A percentile compares a stretch with the other conserved stretches of the same genome.
Evolutionary conservation across 1,284 basidiomycete species (phyloP).

Genomic region (Termitomyces sp.): DNA sequence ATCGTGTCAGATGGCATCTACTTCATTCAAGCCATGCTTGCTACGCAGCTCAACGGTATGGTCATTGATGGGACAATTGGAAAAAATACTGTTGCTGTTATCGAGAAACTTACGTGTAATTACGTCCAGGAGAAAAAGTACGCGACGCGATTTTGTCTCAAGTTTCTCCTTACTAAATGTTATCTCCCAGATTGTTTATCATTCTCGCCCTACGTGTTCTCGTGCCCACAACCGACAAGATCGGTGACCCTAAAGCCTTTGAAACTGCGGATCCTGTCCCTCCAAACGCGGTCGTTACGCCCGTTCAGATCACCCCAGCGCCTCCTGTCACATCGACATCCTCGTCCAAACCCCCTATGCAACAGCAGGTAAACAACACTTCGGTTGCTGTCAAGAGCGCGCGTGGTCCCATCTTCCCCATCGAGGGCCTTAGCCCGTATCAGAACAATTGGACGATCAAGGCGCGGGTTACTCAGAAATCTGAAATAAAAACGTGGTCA

Average conservation of each 20-base stretch:
- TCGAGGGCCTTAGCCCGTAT: constrained; percentile 94
- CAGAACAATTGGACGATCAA: constrained; percentile 99
- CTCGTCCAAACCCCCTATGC: constrained; percentile 11
- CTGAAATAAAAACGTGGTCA: constrained; percentile 86
- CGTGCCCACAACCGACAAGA: constrained; percentile 53
- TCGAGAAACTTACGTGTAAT: constrained; percentile 82
- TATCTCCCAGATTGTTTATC: constrained; percentile 73
- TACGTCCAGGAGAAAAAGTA: constrained; percentile 81
- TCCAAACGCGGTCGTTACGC: constrained; percentile 21
- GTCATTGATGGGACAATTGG: constrained; percentile 67
- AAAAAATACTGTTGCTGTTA: constrained; percentile 70
- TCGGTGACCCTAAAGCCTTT: constrained; percentile 61
- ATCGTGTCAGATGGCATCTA: constrained; percentile 79
- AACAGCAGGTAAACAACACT: constrained; percentile 18
- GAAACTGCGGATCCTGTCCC: constrained; percentile 30
- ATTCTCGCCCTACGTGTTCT: constrained; percentile 71
- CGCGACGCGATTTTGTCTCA: constrained; percentile 23
- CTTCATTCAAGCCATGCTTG: constrained; percentile 92
- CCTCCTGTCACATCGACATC: constrained; percentile 22
- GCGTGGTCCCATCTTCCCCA: constrained; percentile 60
- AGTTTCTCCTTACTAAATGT: constrained; percentile 9
- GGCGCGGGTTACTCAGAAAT: constrained; percentile 88
- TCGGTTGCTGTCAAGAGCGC: constrained; percentile 21
- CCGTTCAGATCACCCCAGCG: constrained; percentile 21
- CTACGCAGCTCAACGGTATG: constrained; percentile 82